Percentiles rank a stretch among this genome's conserved stretches.
Evolutionary conservation across 495 filamentous ascomycete species (phyloP).

Genomic region (Gamarada debralockiae): DNA sequence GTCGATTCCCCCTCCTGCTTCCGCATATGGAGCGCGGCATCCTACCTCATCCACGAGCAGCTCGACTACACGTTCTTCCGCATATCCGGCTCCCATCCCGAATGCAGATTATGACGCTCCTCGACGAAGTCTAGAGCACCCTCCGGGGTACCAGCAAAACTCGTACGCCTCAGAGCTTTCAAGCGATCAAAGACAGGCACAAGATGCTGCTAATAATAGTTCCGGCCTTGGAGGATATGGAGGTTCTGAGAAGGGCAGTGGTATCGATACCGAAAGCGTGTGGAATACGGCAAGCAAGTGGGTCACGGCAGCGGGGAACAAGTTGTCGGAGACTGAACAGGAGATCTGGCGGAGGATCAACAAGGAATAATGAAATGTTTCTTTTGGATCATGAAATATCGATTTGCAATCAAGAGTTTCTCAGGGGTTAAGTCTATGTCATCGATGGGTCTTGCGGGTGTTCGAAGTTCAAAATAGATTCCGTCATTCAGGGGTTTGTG

Average conservation of each 20-base stretch:
- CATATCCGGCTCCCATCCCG: constrained; percentile 19
- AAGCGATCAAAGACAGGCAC: constrained; percentile 22
- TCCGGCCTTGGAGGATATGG: constrained; percentile 20
- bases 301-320: constrained; percentile 45
- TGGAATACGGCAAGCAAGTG: constrained; percentile 46
- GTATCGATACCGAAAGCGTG: constrained; percentile 25
- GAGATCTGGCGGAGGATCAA: constrained; percentile 56
- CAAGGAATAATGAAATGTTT: constrained; percentile 18
- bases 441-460: no score
- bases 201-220: constrained; percentile 10
- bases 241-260: neutral
- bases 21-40: constrained; percentile 13
- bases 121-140: constrained; percentile 36
- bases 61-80: constrained; percentile 16
- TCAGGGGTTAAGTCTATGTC: neutral
- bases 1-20: constrained; percentile 19
- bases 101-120: constrained; percentile 2
- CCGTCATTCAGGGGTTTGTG: no score
- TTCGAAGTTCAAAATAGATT: neutral
- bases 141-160: constrained; percentile 46
- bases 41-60: constrained; percentile 22
- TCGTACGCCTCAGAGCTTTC: constrained; percentile 37
- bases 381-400: neutral
- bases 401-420: neutral
- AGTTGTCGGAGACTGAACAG: constrained; percentile 49